Evolutionary conservation across 305 asterid genomes (phyloP).

Genomic region (Fraxinus sp.): DNA sequence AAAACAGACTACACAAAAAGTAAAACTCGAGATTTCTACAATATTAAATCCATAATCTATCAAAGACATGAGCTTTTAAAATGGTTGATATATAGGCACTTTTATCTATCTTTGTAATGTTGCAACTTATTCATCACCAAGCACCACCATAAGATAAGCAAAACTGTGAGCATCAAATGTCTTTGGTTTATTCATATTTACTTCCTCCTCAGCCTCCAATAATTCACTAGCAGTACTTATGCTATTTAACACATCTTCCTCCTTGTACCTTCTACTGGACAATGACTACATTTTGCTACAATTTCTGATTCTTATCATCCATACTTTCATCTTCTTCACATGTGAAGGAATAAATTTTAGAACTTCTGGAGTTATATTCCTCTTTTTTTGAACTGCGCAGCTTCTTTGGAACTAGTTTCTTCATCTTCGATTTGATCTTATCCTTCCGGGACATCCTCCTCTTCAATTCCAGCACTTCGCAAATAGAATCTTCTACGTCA

Average conservation of each 20-base stretch:
- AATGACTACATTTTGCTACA: constrained; percentile 21
- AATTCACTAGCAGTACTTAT: background rate
- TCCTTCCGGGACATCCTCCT: constrained; percentile 42
- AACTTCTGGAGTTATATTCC: background rate
- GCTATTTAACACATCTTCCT: constrained; percentile 6
- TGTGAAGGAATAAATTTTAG: background rate
- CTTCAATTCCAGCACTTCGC: constrained; percentile 28
- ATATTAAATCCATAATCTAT: background rate
- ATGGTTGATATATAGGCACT: background rate
- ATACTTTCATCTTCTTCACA: constrained; percentile 20
- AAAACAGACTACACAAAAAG: background rate
- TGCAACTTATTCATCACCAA: constrained; percentile 42
- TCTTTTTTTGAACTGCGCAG: constrained; percentile 36
- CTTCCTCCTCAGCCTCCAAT: constrained; percentile 25
- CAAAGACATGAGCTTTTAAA: background rate
- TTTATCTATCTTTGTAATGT: constrained; percentile 20
- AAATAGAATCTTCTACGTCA: constrained; percentile 32
- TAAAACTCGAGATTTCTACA: constrained; percentile 5
- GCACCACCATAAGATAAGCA: constrained; percentile 46
- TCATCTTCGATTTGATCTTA: constrained; percentile 59
- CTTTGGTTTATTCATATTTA: constrained; percentile 26
- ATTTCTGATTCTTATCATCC: constrained; percentile 9
- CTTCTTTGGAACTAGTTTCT: constrained; percentile 48
- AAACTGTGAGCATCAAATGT: constrained; percentile 43
- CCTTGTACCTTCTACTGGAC: constrained; percentile 24